Percentiles rank a stretch among this genome's conserved stretches.
phyloP scores from a whole-genome alignment of 345 rosid species.

The Moringa oleifera region DNA sequence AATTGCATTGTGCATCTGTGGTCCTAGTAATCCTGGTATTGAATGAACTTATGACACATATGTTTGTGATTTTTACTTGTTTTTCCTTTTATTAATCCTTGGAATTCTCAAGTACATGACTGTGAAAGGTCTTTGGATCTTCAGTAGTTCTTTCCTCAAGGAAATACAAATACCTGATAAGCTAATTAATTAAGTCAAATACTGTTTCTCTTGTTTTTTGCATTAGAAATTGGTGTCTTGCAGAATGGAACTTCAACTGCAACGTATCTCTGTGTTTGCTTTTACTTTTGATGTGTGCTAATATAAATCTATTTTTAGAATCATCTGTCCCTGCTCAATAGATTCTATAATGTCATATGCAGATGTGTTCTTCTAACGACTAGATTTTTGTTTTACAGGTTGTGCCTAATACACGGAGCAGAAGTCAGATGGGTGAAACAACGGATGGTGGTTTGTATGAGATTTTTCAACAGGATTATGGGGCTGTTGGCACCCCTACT shows the following conservation, averaged over 20 bases:
- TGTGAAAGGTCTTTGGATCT: background rate
- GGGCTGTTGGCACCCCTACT: slow-evolving; percentile 84
- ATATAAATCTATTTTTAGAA: too few relatives aligned
- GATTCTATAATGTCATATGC: background rate
- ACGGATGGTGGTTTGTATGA: slow-evolving; percentile 97
- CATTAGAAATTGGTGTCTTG: too few relatives aligned
- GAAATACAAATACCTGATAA: too few relatives aligned
- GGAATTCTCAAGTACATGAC: background rate
- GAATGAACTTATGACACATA: background rate
- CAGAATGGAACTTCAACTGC: too few relatives aligned
- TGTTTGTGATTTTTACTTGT: background rate
- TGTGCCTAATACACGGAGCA: slow-evolving; percentile 89
- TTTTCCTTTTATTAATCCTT: background rate
- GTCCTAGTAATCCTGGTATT: background rate
- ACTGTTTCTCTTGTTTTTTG: too few relatives aligned
- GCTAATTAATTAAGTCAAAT: too few relatives aligned
- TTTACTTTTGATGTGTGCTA: too few relatives aligned
- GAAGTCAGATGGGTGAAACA: slow-evolving; percentile 99
- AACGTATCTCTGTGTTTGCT: too few relatives aligned
- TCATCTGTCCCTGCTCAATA: too few relatives aligned
- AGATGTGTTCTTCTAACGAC: background rate
- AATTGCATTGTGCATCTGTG: background rate
- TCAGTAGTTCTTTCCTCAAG: background rate
- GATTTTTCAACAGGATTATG: slow-evolving; percentile 95
- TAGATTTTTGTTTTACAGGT: slow-evolving; percentile 40